Conservation (phyloP, 495 filamentous ascomycete species). For the Geoglossum glabrum region DNA sequence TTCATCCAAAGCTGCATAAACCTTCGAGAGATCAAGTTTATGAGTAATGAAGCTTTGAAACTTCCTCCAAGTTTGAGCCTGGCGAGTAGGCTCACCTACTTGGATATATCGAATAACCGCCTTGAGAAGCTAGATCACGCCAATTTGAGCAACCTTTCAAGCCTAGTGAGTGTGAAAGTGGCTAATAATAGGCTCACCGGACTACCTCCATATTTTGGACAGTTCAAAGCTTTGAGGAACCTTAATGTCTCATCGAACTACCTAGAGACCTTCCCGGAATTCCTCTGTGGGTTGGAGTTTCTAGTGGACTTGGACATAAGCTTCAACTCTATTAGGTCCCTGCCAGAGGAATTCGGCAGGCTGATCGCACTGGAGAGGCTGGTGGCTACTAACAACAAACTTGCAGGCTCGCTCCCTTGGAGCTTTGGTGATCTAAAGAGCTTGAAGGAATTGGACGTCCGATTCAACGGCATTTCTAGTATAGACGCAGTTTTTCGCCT, state of each 20-base stretch:
- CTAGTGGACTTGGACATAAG: conserved; percentile 90
- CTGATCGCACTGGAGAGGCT: conserved; percentile 66
- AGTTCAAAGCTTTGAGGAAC: conserved; percentile 54
- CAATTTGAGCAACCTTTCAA: conserved; percentile 43
- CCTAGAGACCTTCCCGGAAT: conserved; percentile 63
- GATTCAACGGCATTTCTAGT: conserved; percentile 70
- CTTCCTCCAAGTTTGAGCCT: conserved; percentile 71
- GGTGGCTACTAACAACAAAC: conserved; percentile 85
- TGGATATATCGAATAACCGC: conserved; percentile 89
- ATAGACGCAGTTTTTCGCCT: conserved; percentile 71
- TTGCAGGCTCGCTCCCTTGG: conserved; percentile 50
- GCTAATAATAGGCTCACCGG: conserved; percentile 72
- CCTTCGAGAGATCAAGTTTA: conserved; percentile 84
- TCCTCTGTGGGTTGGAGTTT: conserved; percentile 60
- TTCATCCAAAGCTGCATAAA: conserved; percentile 88
- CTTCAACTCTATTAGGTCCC: conserved; percentile 67
- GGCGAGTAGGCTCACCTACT: conserved; percentile 60
- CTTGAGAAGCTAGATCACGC: conserved; percentile 73
- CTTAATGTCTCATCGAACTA: conserved; percentile 87
- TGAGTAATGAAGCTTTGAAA: conserved; percentile 72
- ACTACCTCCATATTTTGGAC: conserved; percentile 62
- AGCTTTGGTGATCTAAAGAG: conserved; percentile 49
- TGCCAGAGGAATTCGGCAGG: conserved; percentile 60
- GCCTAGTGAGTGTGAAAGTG: conserved; percentile 77
- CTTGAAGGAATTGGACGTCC: conserved; percentile 78